phyloP scores from a whole-genome alignment of 805 yeast species.

The Ogataea degrootiae region DNA sequence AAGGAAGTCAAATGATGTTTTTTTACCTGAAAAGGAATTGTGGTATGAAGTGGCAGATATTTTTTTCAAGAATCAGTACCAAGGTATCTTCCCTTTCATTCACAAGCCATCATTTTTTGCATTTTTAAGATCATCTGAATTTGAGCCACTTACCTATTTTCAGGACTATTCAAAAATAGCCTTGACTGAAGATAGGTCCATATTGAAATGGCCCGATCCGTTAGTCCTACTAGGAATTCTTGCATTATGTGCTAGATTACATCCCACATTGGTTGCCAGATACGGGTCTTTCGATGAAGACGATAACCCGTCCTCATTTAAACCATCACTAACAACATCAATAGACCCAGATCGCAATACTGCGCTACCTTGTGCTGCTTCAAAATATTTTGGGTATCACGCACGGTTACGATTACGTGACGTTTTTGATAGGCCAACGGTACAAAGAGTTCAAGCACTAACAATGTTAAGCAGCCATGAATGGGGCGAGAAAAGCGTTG shows the following conservation, averaged over 20 bases:
- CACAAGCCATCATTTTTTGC: slow-evolving; percentile 10
- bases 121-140: slow-evolving; percentile 8
- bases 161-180: slow-evolving; percentile 4
- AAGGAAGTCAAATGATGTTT: too few species aligned
- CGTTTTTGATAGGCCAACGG: slow-evolving; percentile 35
- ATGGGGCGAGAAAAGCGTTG: slow-evolving; percentile 37
- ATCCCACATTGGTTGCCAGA: slow-evolving; percentile 26
- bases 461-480: slow-evolving; percentile 35
- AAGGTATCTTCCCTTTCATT: slow-evolving; percentile 12
- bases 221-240: slow-evolving; percentile 31
- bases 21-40: slow-evolving; percentile 9
- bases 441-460: slow-evolving; percentile 35
- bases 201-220: slow-evolving; percentile 22
- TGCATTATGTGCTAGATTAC: slow-evolving; percentile 33
- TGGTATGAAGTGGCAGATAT: slow-evolving; percentile 11
- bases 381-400: slow-evolving; percentile 37
- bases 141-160: slow-evolving; percentile 8
- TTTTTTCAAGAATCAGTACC: slow-evolving; percentile 11
- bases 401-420: slow-evolving; percentile 30
- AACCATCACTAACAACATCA: slow-evolving; percentile 16
- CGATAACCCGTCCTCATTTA: slow-evolving; percentile 24
- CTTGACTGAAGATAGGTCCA: slow-evolving; percentile 2
- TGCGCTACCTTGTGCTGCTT: slow-evolving; percentile 27
- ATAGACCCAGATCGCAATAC: too few species aligned
- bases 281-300: slow-evolving; percentile 32